Base-by-base conservation (phyloP, 768 basidiomycete genomes). In the Mycena chlorophos region DNA sequence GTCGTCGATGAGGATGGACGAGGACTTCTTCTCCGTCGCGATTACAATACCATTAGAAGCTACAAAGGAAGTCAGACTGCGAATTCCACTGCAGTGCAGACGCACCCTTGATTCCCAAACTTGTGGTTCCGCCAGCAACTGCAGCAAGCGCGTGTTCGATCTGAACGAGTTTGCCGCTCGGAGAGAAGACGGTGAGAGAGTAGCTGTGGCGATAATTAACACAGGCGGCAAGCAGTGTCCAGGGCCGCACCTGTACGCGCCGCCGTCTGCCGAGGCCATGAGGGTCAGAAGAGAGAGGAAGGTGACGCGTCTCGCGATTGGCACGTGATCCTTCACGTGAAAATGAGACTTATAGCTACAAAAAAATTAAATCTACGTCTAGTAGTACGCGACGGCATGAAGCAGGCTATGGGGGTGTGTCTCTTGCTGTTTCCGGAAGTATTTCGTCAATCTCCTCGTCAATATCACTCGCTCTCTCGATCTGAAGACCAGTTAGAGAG, bases 41-140 rank as follows among this genome's bases (percentile, higher is more conserved):
- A 99, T 93, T 61, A 99, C 97, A 67, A 99, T 96, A 56, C 97
- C 97, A 73, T 99, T 99, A 39, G 97, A 92, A 26, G 97, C 97
- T 98, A 60, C 34, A 50, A 29, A 8, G 31, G n/a, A n/a, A 34
- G 31, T 42, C 22, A 29, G 49, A 31, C 68, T 37, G 28, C 3
- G 52, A 40, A 53, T 50, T 54, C 54, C 49, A 57, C 49, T 55
- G 31, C 4, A 46, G 45, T 40, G 48, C 48, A 50, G 40, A 67
- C 75, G 60, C 65, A 95, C 97, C 97, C 82, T 98, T 98, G 72
- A 99, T 98, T 52, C 97, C 97, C 42, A 99, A 84, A 74, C 92
- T 94, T 39, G 97, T 98, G 42, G 94, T 95, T 56, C 96, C 96
- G 64, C 91, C 89, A 22, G 91, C 84, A 55, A 98, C 96, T 28